A percentile compares a stretch with the other conserved stretches of the same genome.
phyloP scores from a whole-genome alignment of 2,329 filamentous ascomycete species.

The Ceratocystis ficicola region DNA sequence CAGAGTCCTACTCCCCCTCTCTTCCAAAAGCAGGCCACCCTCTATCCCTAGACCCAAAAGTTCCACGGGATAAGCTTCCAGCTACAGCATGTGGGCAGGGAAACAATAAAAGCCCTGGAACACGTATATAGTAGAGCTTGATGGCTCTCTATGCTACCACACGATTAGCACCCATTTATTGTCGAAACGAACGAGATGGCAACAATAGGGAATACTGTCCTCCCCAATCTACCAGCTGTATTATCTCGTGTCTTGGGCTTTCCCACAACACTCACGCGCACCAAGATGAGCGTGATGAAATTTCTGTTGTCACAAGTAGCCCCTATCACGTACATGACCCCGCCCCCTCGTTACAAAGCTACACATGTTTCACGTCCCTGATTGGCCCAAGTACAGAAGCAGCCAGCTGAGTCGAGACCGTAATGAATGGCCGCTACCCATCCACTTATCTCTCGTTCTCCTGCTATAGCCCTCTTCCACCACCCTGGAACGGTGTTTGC shows the following conservation, averaged over 20 bases:
- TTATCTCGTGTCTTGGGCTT: neutral
- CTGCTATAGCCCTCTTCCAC: neutral
- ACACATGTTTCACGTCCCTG: neutral
- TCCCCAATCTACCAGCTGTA: neutral
- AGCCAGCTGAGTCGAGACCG: neutral
- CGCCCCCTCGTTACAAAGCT: neutral
- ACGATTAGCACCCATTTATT: too few relatives aligned
- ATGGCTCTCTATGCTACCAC: neutral
- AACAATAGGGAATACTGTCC: neutral
- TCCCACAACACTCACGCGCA: neutral
- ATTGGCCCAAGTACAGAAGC: neutral
- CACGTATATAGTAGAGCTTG: neutral
- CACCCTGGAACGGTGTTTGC: neutral
- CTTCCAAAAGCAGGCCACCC: neutral
- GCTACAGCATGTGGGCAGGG: too few relatives aligned
- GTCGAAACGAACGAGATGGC: neutral
- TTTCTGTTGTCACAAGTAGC: neutral
- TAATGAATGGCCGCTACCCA: neutral
- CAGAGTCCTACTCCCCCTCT: too few relatives aligned
- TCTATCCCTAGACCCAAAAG: neutral
- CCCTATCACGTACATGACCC: constrained; percentile 5
- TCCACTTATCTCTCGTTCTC: neutral
- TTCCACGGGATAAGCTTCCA: neutral
- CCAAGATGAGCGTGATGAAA: neutral
- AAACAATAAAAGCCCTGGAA: too few relatives aligned